phyloP scores from a whole-genome alignment of 257 asterid species.

The Ajuga chamaepitys region DNA sequence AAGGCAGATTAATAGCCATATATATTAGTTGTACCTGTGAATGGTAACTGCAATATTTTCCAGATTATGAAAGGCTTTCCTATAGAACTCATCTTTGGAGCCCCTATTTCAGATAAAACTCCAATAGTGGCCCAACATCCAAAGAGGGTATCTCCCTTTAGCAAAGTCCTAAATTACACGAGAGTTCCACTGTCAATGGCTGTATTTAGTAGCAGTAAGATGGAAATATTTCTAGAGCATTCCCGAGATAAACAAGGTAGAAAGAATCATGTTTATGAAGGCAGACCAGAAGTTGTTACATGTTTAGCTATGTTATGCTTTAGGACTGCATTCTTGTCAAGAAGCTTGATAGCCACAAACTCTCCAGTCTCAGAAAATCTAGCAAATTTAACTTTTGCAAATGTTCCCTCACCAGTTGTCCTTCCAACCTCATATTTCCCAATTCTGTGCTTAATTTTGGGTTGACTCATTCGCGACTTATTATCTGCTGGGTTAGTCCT shows the following conservation, averaged over 20 bases:
- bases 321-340: conserved; percentile 87
- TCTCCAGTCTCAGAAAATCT: conserved; percentile 75
- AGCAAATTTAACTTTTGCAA: conserved; percentile 89
- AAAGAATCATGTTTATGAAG: not conserved
- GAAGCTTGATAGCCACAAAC: conserved; percentile 76
- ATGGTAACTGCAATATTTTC: conserved; percentile 76
- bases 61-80: conserved; percentile 73
- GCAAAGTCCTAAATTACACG: conserved; percentile 39
- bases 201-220: not conserved
- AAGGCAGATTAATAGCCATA: not conserved
- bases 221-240: not conserved
- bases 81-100: conserved; percentile 68
- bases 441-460: conserved; percentile 63
- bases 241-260: not conserved
- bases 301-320: conserved; percentile 93
- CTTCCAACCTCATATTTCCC: conserved; percentile 94
- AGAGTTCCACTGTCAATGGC: conserved; percentile 7
- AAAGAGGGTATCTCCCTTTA: conserved; percentile 67
- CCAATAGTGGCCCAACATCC: conserved; percentile 98
- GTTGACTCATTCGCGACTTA: conserved; percentile 47
- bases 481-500: conserved; percentile 15
- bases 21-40: conserved; percentile 40
- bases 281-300: conserved; percentile 27
- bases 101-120: conserved; percentile 60
- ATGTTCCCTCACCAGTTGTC: conserved; percentile 95